Conservation (phyloP, 2,329 filamentous ascomycete species). For the Xylariaceae sp. region DNA sequence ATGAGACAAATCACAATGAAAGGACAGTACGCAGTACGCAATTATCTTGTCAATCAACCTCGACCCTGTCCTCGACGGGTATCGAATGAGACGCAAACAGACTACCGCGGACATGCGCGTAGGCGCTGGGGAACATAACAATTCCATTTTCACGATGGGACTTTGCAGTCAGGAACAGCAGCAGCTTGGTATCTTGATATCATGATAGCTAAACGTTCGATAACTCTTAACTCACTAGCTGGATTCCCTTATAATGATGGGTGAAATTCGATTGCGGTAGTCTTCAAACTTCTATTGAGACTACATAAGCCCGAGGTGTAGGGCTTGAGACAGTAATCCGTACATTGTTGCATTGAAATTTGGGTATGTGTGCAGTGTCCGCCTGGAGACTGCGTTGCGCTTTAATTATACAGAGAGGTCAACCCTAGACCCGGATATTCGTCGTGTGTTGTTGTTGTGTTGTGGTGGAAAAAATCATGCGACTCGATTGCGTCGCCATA, state of each 20-base stretch:
- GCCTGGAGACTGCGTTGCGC: slow-evolving; percentile 8
- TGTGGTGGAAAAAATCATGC: slow-evolving; percentile 5
- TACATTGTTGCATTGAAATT: background rate
- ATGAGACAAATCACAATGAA: too few species aligned
- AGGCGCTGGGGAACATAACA: too few species aligned
- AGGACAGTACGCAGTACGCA: too few species aligned
- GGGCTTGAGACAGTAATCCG: too few species aligned
- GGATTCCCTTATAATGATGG: too few species aligned
- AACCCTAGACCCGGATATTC: slow-evolving; percentile 2
- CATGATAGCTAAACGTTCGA: background rate
- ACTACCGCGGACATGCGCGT: too few species aligned
- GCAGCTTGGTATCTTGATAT: background rate
- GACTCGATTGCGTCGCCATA: slow-evolving; percentile 4
- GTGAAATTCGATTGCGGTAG: too few species aligned
- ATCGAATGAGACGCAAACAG: too few species aligned
- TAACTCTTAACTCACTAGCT: too few species aligned
- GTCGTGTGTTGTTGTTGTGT: background rate
- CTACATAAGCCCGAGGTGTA: background rate
- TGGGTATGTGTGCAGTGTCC: slow-evolving; percentile 4
- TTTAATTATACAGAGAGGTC: slow-evolving; percentile 16
- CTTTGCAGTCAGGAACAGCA: background rate
- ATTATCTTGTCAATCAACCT: too few species aligned
- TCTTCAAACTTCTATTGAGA: background rate
- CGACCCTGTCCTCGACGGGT: too few species aligned
- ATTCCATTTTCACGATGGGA: too few species aligned